These are phyloP conservation scores for Sporothrix humicola DNA, from an alignment of 2,329 filamentous ascomycete species.

Conservation along the genomic window DNA sequence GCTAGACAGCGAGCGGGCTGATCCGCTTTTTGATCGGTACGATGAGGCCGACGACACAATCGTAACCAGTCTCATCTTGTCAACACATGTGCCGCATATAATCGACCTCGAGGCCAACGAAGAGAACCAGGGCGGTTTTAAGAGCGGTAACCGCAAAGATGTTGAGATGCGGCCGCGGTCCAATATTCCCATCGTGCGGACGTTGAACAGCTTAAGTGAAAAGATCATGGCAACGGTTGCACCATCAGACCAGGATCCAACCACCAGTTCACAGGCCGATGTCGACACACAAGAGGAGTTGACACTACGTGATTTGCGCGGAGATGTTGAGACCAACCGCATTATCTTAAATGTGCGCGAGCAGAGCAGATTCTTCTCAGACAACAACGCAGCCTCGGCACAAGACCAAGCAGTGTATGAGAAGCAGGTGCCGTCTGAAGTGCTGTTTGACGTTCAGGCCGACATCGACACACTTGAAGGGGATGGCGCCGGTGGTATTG, in stretches of 20 bases:
- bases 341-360: slow-evolving; percentile 88
- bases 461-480: slow-evolving; percentile 63
- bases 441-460: slow-evolving; percentile 67
- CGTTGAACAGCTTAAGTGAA: slow-evolving; percentile 87
- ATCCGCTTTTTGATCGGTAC: slow-evolving; percentile 83
- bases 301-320: slow-evolving; percentile 78
- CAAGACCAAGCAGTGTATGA: slow-evolving; percentile 62
- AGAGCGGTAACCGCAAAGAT: slow-evolving; percentile 82
- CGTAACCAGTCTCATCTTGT: slow-evolving; percentile 58
- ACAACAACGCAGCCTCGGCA: slow-evolving; percentile 56
- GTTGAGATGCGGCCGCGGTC: slow-evolving; percentile 83
- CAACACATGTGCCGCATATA: slow-evolving; percentile 79
- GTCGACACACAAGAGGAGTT: slow-evolving; percentile 77
- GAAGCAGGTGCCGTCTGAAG: slow-evolving; percentile 70
- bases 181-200: slow-evolving; percentile 86
- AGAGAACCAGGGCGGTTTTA: slow-evolving; percentile 86
- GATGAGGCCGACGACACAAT: slow-evolving; percentile 72
- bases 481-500: slow-evolving; percentile 58
- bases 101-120: slow-evolving; percentile 95
- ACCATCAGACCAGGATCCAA: slow-evolving; percentile 73
- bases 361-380: slow-evolving; percentile 80
- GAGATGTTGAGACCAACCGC: slow-evolving; percentile 73
- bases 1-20: slow-evolving; percentile 74
- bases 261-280: slow-evolving; percentile 69
- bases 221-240: slow-evolving; percentile 91